Evolutionary conservation across 805 yeast genomes (phyloP).

Genomic region (Ascoidea tarda): DNA sequence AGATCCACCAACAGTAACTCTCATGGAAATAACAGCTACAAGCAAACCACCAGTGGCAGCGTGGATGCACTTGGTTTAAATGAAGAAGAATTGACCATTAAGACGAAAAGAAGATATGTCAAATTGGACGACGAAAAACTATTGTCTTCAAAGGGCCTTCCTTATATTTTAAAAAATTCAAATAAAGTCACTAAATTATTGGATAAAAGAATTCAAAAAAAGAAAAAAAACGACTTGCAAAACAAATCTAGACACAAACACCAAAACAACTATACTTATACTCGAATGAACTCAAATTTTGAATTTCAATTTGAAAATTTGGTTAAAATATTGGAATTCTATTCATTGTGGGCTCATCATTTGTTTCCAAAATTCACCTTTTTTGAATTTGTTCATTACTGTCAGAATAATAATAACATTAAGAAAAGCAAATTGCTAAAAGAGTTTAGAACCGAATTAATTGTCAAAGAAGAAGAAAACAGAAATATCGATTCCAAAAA

Average conservation of each 20-base stretch:
- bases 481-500: not conserved
- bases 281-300: conserved; percentile 11
- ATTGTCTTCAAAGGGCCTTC: conserved; percentile 41
- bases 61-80: conserved; percentile 6
- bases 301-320: conserved; percentile 36
- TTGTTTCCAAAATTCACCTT: conserved; percentile 73
- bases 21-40: no score
- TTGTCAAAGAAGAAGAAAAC: conserved; percentile 27
- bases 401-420: conserved; percentile 26
- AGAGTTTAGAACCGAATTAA: conserved; percentile 24
- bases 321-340: conserved; percentile 33
- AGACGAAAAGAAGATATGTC: conserved; percentile 15
- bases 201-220: conserved; percentile 10
- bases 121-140: conserved; percentile 39
- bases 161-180: conserved; percentile 27
- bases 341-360: conserved; percentile 66
- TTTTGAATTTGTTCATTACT: conserved; percentile 45
- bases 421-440: conserved; percentile 19
- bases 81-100: conserved; percentile 5
- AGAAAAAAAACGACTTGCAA: conserved; percentile 4
- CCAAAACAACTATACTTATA: conserved; percentile 1
- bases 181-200: conserved; percentile 20
- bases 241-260: not conserved
- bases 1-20: no score
- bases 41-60: no score